Evolutionary conservation across 768 basidiomycete species (phyloP).

Genomic region (Termitomyces sp.): DNA sequence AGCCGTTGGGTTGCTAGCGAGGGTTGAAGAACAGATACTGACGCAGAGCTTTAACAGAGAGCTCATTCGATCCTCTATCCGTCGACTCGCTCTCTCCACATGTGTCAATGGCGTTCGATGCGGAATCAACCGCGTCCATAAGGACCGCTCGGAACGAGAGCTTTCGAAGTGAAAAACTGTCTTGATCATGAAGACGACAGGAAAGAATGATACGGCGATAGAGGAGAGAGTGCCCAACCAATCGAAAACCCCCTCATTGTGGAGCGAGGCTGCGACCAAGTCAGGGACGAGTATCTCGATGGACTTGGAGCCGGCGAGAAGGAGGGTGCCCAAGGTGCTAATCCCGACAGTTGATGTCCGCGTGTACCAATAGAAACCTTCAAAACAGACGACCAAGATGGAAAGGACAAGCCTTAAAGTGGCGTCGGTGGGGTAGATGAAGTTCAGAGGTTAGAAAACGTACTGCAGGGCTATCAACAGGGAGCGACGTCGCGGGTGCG

Average conservation of each 20-base stretch:
- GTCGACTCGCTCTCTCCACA: slow-evolving; percentile 23
- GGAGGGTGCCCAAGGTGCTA: slow-evolving; percentile 18
- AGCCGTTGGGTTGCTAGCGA: background rate
- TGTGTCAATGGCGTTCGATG: slow-evolving; percentile 18
- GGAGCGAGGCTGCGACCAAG: background rate
- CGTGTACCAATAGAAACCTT: slow-evolving; percentile 27
- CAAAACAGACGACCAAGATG: slow-evolving; percentile 8
- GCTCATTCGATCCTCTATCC: slow-evolving; percentile 14
- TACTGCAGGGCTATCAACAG: slow-evolving; percentile 12
- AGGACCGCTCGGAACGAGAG: slow-evolving; percentile 10
- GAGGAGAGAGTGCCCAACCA: slow-evolving; percentile 5
- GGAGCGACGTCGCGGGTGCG: slow-evolving; percentile 24
- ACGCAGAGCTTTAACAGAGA: slow-evolving; percentile 9
- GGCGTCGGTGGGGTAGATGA: background rate
- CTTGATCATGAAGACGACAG: slow-evolving; percentile 22
- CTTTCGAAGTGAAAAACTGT: slow-evolving; percentile 19
- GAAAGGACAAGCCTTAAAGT: slow-evolving; percentile 11
- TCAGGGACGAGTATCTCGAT: slow-evolving; percentile 5
- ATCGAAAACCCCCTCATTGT: background rate
- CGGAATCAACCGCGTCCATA: slow-evolving; percentile 14
- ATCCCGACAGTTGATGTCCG: slow-evolving; percentile 26
- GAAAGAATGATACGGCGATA: background rate
- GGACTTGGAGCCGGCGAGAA: slow-evolving; percentile 13
- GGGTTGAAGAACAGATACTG: background rate
- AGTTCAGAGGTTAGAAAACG: background rate